Percentiles rank a stretch among this genome's conserved stretches.
Conservation (phyloP, 371 early-diverging fungal species). For the Sporodiniella umbellata region DNA sequence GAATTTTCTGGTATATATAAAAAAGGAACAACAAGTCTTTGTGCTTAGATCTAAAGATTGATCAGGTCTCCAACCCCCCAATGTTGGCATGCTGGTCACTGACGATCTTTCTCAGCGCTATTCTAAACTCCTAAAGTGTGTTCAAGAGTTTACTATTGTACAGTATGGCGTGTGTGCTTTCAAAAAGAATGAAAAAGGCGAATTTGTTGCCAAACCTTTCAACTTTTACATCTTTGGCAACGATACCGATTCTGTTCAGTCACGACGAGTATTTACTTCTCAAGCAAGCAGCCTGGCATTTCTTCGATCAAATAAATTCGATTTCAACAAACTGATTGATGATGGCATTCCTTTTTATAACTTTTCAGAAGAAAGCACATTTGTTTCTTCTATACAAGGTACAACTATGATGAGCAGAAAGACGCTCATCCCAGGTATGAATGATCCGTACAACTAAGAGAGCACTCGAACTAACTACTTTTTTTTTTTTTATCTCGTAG, state of each 20-base stretch:
- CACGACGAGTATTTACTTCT: constrained; percentile 56
- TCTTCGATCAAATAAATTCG: constrained; percentile 60
- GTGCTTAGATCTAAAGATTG: background rate
- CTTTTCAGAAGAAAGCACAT: constrained; percentile 28
- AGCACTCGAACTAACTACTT: background rate
- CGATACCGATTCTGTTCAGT: constrained; percentile 21
- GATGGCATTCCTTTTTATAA: constrained; percentile 47
- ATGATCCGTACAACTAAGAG: background rate
- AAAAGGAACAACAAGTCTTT: background rate
- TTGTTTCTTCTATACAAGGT: constrained; percentile 10
- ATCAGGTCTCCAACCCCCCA: constrained; percentile 27
- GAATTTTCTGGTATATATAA: constrained; percentile 73
- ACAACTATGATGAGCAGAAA: constrained; percentile 13
- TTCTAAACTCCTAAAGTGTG: constrained; percentile 47
- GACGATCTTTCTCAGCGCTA: constrained; percentile 63
- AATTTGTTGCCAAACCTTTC: constrained; percentile 74
- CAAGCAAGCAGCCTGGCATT: constrained; percentile 61
- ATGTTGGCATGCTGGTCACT: constrained; percentile 5
- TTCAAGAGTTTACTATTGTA: constrained; percentile 55
- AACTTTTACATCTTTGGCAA: constrained; percentile 84
- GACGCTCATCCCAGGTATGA: constrained; percentile 8
- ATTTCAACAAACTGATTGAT: constrained; percentile 69
- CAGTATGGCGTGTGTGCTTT: constrained; percentile 85
- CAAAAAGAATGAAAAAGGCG: constrained; percentile 30
- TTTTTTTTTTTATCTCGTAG: background rate